Evolutionary conservation across 2,329 filamentous ascomycete genomes (phyloP), one percentile per base, ranked within the genome.

Genomic region (Trichoderma breve): DNA sequence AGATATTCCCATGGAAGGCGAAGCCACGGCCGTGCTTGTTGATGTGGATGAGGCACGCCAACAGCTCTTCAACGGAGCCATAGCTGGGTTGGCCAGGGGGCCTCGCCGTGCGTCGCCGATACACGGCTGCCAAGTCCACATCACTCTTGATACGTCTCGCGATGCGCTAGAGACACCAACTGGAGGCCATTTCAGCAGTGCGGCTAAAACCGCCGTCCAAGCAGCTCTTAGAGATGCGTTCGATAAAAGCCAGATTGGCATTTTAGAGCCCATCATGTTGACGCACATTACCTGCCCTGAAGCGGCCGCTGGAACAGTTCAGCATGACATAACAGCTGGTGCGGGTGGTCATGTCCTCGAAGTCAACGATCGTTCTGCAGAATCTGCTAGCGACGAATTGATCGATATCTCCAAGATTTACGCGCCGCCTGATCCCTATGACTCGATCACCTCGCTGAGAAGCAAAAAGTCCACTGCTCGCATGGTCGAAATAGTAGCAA

Each of bases 201-300:
- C 90, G 82, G 79, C 88, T 81, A 78, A 85, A 53, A 82, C 82
- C 2, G 92, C 93, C 2, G 91, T 95, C 0, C 89, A 91, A 72
- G 85, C 87, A 9, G 91, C 91, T 0, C 86, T 98, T 1, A 87
- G 88, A 65, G 86, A 89, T 21, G 89, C 90, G 0, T 86, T 89
- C 70, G 82, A 86, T 11, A 81, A 83, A 32, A 79, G 83, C 3
- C 83, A 85, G 3, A 87, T 94, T 1, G 87, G 88, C 1, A 84
- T 99, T 51, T 92, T 98, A 83, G 96, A 99, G 79, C 96, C 96
- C 1, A 93, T 99, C 70, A 98, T 98, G 94, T 90, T 91, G 73
- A 93, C 93, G 6, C 90, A 91, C 67, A 97, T 99, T 78, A 91
- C 89, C 75, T 94, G 96, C 64, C 93, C 96, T 66, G 95, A 98